phyloP scores from a whole-genome alignment of 805 yeast genomes.

The Candida rishiriensis region DNA sequence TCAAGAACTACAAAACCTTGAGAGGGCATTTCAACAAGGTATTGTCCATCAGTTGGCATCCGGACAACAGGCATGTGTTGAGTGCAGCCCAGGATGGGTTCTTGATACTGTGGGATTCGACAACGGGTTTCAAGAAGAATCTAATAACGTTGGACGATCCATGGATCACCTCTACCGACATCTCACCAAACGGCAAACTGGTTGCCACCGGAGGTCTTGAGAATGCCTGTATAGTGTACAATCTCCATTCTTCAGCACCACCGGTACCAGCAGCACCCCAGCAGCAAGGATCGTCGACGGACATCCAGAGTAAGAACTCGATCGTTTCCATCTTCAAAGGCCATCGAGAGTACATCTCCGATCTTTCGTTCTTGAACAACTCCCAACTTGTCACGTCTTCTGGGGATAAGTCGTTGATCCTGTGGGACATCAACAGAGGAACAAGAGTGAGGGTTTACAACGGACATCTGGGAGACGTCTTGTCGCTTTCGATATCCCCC shows the following conservation, averaged over 20 bases:
- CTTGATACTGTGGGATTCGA: conserved; percentile 77
- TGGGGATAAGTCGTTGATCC: conserved; percentile 74
- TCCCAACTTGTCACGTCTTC: conserved; percentile 60
- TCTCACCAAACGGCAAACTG: conserved; percentile 58
- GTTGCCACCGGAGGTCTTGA: conserved; percentile 84
- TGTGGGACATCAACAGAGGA: conserved; percentile 76
- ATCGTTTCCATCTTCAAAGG: conserved; percentile 61
- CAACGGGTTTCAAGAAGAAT: conserved; percentile 63
- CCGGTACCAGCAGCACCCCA: conserved; percentile 6
- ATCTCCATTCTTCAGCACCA: conserved; percentile 31
- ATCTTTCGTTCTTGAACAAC: conserved; percentile 61
- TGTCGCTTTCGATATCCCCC: conserved; percentile 37
- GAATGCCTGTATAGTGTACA: conserved; percentile 70
- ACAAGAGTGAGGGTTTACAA: conserved; percentile 46
- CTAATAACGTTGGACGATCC: conserved; percentile 71
- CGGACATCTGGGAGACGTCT: conserved; percentile 72
- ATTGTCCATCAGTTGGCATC: conserved; percentile 63
- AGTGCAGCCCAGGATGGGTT: conserved; percentile 87
- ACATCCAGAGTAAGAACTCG: conserved; percentile 11
- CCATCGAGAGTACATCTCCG: conserved; percentile 78
- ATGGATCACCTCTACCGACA: conserved; percentile 75
- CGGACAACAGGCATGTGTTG: conserved; percentile 55
- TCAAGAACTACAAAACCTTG: conserved; percentile 31
- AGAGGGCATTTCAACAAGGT: conserved; percentile 74
- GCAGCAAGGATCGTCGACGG: neutral